phyloP scores from a whole-genome alignment of 208 protist species.

The Herpetomonas tarakana region DNA sequence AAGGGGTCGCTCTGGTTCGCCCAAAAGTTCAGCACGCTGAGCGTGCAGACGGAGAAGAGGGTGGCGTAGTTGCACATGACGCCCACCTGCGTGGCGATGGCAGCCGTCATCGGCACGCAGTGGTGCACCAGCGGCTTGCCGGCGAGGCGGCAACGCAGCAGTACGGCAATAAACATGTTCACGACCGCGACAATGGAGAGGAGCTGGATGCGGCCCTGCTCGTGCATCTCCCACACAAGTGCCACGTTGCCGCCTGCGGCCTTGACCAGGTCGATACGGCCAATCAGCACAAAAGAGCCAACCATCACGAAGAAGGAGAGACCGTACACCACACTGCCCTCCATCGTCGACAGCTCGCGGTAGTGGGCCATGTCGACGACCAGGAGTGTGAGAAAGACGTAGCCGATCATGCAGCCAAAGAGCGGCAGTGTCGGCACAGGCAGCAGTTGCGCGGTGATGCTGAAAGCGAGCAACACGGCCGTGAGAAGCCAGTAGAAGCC shows the following conservation, averaged over 20 bases:
- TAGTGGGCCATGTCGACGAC: constrained; percentile 68
- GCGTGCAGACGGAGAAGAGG: constrained; percentile 35
- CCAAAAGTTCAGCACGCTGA: constrained; percentile 60
- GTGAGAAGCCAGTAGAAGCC: constrained; percentile 46
- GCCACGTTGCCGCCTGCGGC: constrained; percentile 21
- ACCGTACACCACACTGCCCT: constrained; percentile 27
- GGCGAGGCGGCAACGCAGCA: constrained; percentile 60
- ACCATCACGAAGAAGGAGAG: constrained; percentile 18
- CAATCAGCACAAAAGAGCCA: constrained; percentile 23
- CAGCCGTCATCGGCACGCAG: constrained; percentile 26
- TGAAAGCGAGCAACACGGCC: constrained; percentile 34
- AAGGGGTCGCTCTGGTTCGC: constrained; percentile 53
- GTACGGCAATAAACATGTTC: constrained; percentile 56
- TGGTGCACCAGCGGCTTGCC: constrained; percentile 53
- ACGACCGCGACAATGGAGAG: constrained; percentile 42
- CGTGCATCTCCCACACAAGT: constrained; percentile 56
- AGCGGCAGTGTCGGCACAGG: constrained; percentile 42
- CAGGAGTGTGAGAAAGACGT: constrained; percentile 51
- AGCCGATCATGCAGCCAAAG: constrained; percentile 34
- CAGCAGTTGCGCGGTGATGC: constrained; percentile 52
- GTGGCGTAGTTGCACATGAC: constrained; percentile 55
- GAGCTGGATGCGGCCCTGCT: constrained; percentile 52
- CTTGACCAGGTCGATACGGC: constrained; percentile 8
- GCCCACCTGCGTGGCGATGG: constrained; percentile 26
- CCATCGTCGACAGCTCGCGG: constrained; percentile 29